Evolutionary conservation across 331 rosid species (phyloP).

Genomic region (Rosa hybrid): DNA sequence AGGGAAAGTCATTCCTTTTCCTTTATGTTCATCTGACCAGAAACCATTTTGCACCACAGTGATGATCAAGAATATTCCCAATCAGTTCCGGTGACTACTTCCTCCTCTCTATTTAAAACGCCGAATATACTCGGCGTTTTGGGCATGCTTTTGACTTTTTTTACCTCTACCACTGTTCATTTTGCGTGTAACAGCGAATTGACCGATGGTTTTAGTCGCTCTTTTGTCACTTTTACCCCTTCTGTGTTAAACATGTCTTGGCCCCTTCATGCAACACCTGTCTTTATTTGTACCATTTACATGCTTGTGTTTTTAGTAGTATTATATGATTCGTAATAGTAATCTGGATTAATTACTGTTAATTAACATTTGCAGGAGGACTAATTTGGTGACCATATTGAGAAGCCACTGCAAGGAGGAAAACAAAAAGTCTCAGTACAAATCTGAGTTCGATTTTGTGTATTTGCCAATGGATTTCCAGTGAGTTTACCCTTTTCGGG

Average conservation of each 20-base stretch:
- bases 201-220: neutral
- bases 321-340: neutral
- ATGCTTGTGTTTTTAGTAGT: neutral
- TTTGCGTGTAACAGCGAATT: neutral
- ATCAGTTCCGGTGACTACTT: slow-evolving; percentile 20
- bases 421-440: neutral
- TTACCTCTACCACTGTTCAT: neutral
- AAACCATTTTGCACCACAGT: neutral
- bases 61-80: slow-evolving; percentile 28
- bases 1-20: neutral
- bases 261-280: neutral
- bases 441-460: slow-evolving; percentile 20
- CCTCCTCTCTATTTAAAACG: neutral
- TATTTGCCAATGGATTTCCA: slow-evolving; percentile 31
- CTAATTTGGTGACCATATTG: neutral
- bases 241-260: neutral
- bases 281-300: neutral
- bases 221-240: neutral
- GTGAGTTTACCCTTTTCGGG: neutral
- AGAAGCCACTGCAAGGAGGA: neutral
- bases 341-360: neutral
- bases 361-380: slow-evolving; percentile 2
- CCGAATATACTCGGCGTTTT: neutral
- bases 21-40: neutral
- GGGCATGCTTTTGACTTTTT: neutral